Evolutionary conservation across 139 green algal species (phyloP).

Genomic region (Chlorella ohadii): DNA sequence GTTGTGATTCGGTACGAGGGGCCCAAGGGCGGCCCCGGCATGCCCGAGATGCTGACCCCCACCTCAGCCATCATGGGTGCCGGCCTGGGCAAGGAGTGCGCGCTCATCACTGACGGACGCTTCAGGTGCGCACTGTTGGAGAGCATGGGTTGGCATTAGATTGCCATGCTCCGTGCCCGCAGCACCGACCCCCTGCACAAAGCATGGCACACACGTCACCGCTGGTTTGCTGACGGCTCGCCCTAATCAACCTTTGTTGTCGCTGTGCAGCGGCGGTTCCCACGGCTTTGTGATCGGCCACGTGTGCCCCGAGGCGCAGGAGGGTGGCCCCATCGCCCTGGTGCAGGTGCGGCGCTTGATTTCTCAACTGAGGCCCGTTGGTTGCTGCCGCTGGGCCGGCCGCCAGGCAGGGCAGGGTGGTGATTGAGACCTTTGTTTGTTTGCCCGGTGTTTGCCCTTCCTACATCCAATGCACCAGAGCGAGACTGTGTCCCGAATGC

Average conservation of each 20-base stretch:
- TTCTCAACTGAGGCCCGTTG: too few species aligned
- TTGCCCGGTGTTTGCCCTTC: too few species aligned
- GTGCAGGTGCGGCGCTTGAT: constrained; percentile 58
- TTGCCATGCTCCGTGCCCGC: too few species aligned
- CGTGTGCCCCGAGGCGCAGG: constrained; percentile 95
- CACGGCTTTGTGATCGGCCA: constrained; percentile 99
- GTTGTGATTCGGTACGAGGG: constrained; percentile 97
- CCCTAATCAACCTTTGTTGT: too few species aligned
- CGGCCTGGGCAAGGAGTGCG: constrained; percentile 94
- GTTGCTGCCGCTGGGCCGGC: constrained; percentile 24
- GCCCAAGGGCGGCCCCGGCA: constrained; percentile 97
- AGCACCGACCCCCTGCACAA: too few species aligned
- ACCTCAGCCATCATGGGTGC: constrained; percentile 98
- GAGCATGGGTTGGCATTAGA: too few species aligned
- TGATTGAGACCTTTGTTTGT: too few species aligned
- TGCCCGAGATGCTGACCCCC: constrained; percentile 99
- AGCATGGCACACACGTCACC: too few species aligned
- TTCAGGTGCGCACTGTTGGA: constrained; percentile 72
- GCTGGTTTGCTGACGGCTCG: too few species aligned
- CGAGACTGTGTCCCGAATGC: too few species aligned
- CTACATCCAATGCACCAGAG: too few species aligned
- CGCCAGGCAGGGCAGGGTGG: too few species aligned
- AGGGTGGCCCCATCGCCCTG: constrained; percentile 92
- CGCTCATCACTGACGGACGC: constrained; percentile 97
- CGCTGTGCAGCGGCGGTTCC: constrained; percentile 82